Percentiles rank a stretch among this genome's conserved stretches.
phyloP scores from a whole-genome alignment of 1,284 basidiomycete species.

The Moesziomyces antarcticus region DNA sequence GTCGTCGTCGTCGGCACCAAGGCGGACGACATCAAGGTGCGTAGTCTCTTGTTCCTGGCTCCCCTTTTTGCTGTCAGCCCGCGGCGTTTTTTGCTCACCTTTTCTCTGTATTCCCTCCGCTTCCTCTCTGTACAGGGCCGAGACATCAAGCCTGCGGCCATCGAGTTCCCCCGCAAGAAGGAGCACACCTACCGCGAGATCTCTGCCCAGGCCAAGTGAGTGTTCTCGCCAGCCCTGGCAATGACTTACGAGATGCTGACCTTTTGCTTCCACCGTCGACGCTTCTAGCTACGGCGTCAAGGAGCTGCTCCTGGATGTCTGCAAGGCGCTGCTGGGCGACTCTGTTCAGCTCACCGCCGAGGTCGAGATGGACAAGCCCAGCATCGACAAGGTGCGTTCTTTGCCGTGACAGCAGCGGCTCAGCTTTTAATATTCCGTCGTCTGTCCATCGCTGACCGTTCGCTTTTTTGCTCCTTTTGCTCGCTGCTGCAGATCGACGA shows the following conservation, averaged over 20 bases:
- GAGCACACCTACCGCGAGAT: conserved; percentile 50
- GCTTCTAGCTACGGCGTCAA: conserved; percentile 44
- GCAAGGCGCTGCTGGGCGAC: conserved; percentile 46
- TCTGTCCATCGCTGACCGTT: no score
- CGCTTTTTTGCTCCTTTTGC: not conserved
- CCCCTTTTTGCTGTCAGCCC: not conserved
- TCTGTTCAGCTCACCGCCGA: conserved; percentile 41
- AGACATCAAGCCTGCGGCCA: conserved; percentile 46
- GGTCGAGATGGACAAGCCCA: conserved; percentile 38
- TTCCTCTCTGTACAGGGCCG: conserved; percentile 14
- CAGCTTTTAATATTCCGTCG: not conserved
- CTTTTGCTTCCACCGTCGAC: not conserved
- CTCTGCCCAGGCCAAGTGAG: conserved; percentile 44
- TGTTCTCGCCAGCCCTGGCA: not conserved
- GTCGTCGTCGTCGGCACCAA: conserved; percentile 46
- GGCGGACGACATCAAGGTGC: conserved; percentile 47
- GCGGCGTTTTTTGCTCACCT: not conserved
- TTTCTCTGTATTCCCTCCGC: not conserved
- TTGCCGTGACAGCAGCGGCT: not conserved
- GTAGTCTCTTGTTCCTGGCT: not conserved
- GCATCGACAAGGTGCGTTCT: conserved; percentile 31
- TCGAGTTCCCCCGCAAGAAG: conserved; percentile 51
- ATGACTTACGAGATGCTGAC: not conserved
- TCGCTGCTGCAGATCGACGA: conserved; percentile 31
- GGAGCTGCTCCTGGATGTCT: conserved; percentile 45